Evolutionary conservation across 306 rosid species (phyloP), one percentile per base, ranked within the genome.

Genomic region (Ochetophila trinervis): DNA sequence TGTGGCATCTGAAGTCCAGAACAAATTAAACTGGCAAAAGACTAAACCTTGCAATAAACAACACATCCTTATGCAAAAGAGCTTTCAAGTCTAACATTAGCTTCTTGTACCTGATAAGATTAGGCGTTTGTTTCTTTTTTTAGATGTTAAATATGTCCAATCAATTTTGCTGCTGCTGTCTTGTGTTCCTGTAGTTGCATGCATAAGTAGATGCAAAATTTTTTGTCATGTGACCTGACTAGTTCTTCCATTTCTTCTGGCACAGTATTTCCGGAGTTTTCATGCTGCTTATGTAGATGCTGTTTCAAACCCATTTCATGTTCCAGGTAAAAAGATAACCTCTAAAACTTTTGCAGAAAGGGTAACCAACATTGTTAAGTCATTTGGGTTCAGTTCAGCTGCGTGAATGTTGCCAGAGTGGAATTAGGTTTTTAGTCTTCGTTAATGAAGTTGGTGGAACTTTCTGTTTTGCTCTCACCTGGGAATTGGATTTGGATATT

Each of bases 251-350:
- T 56, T 45, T 36, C 47, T 64, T 42, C 54, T 19, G 60, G 60
- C 3, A 40, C 82, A 90, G 99, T 91, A 86, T 85, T 88, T 91
- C 86, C 68, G 95, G 81, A 87, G 83, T 78, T 91, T 88, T 71
- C 96, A 86, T 76, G 83, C 88, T 13, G 95, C 91, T 58, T 91
- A 88, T 65, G 97, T 85, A 57, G 95, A 91, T 82, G 96, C 97
- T 42, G 91, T 91, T 71, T 91, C 97, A 66, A 87, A 91, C 60
- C 97, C 96, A 59, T 91, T 91, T 66, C 96, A 89, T 48, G 95
- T 88, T 71, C 95, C 95, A 4, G 98, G 94, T 34, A 93, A 90
- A 74, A 93, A 93, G 84, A 93, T 93, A 78, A 90, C 87, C 49
- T 93, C 99, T 30, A 90, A 78, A 75, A 87, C 86, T 34, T 89